Percentiles rank a stretch among this genome's conserved stretches.
phyloP scores from a whole-genome alignment of 2,329 filamentous ascomycete genomes.

The Aspergillus nomiae region DNA sequence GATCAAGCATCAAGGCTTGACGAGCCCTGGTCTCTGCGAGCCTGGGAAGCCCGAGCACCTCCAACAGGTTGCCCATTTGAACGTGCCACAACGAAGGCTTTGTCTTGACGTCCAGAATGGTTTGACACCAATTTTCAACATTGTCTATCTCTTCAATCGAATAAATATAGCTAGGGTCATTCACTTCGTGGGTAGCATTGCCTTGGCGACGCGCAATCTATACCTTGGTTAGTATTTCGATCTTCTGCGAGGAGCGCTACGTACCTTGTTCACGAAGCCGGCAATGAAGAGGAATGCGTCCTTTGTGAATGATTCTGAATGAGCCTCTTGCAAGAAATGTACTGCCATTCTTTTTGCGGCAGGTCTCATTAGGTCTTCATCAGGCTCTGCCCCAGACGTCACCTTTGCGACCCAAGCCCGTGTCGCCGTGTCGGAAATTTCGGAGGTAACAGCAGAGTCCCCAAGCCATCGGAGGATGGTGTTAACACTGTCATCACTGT shows the following conservation, averaged over 20 bases:
- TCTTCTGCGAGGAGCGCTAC: neutral
- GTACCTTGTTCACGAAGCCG: slow-evolving; percentile 15
- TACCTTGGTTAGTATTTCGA: neutral
- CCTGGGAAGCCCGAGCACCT: slow-evolving; percentile 12
- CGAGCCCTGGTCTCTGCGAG: slow-evolving; percentile 21
- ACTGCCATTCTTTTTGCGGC: slow-evolving; percentile 26
- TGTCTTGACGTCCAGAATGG: slow-evolving; percentile 4
- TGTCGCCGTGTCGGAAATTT: slow-evolving; percentile 14
- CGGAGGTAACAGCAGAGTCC: slow-evolving; percentile 24
- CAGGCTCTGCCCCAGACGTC: slow-evolving; percentile 14
- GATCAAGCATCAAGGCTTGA: slow-evolving; percentile 19
- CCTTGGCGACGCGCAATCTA: neutral
- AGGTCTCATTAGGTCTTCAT: slow-evolving; percentile 22
- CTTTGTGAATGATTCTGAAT: slow-evolving; percentile 8
- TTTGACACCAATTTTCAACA: slow-evolving; percentile 18
- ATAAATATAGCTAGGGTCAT: neutral
- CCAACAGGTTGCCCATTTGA: slow-evolving; percentile 25
- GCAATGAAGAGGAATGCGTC: slow-evolving; percentile 20
- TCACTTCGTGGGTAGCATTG: neutral
- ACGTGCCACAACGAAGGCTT: slow-evolving; percentile 21
- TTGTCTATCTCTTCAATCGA: slow-evolving; percentile 10
- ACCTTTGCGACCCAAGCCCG: slow-evolving; percentile 25
- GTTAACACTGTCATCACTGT: slow-evolving; percentile 13
- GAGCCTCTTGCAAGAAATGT: slow-evolving; percentile 22
- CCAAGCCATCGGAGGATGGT: slow-evolving; percentile 25